These are phyloP conservation scores for Neurospora crassa DNA, from an alignment of 2,329 filamentous ascomycete species.

Conservation along the genomic window DNA sequence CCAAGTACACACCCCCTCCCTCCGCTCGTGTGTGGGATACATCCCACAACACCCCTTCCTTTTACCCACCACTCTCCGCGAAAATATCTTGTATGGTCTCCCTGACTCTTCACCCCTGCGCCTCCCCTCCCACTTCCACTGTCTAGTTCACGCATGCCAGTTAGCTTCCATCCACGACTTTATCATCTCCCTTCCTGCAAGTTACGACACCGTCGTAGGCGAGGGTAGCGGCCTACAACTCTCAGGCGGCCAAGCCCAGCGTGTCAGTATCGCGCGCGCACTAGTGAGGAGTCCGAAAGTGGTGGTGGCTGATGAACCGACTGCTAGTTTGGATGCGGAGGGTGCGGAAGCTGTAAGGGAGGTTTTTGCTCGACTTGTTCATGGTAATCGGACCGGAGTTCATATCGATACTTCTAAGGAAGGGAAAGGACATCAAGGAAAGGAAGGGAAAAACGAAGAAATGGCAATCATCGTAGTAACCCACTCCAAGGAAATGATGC, in stretches of 20 bases:
- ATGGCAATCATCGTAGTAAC: conserved; percentile 70
- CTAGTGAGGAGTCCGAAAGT: conserved; percentile 61
- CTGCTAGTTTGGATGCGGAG: conserved; percentile 65
- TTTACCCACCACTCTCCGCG: conserved; percentile 66
- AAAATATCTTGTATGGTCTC: conserved; percentile 79
- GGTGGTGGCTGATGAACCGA: conserved; percentile 80
- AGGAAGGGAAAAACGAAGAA: conserved; percentile 5
- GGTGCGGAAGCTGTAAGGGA: conserved; percentile 54
- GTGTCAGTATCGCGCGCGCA: conserved; percentile 72
- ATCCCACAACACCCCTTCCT: conserved; percentile 65
- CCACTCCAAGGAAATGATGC: conserved; percentile 81
- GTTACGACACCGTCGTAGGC: conserved; percentile 65
- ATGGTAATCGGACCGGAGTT: too few relatives aligned
- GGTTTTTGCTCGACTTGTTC: conserved; percentile 35
- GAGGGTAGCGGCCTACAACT: conserved; percentile 57
- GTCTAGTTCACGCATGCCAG: too few relatives aligned
- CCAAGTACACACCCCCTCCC: conserved; percentile 46
- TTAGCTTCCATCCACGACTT: conserved; percentile 64
- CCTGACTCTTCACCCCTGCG: conserved; percentile 41
- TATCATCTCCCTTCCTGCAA: conserved; percentile 57
- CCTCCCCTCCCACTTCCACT: conserved; percentile 14
- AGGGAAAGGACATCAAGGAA: too few relatives aligned
- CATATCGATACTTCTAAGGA: too few relatives aligned
- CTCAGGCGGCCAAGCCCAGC: conserved; percentile 77
- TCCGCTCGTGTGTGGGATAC: conserved; percentile 55